Evolutionary conservation across 768 basidiomycete genomes (phyloP), one percentile per base, ranked within the genome.

Genomic region (Lactifluus rugatus): DNA sequence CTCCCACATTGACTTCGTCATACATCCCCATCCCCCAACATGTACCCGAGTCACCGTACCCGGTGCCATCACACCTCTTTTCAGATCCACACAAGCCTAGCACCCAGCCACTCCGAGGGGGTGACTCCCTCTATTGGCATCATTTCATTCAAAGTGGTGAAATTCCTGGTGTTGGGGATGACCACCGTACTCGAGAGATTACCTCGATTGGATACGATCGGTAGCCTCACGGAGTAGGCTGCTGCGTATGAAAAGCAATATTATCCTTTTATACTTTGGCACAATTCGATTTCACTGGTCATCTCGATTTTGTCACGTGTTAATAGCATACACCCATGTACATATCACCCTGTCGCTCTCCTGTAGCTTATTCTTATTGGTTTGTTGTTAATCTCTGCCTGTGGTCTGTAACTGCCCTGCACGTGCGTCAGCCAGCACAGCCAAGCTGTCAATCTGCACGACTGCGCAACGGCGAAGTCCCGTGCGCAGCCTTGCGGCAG

Each of bases 111-210:
- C 71, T 75, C 39, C 75, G 72, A 64, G 72, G 75, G 10, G 87
- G 87, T 21, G 85, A 87, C 60, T 66, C 81, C 10, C 72, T 89
- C 17, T 87, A 78, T 66, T 90, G 87, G 87, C 86, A 89, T 67
- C 83, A 89, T 63, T 81, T 89, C 58, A 69, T 76, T 48, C 81
- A 80, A 62, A 78, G 76, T 58, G 87, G 87, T 13, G 87, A 89
- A 69, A 85, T 87, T 58, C 81, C 85, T 41, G 83, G 79, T 26
- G 83, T 85, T 10, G 69, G 69, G 51, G 82, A 89, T 60, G 82
- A 88, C 68, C 66, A 74, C 37, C 78, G 83, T 26, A 83, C 86
- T 16, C 72, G 82, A 32, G 63, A 32, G 21, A 31, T 34, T 6
- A 48, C 19, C 26, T 14, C 44, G 17, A n/a, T 19, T 31, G 7